Evolutionary conservation across 805 yeast genomes (phyloP).

Genomic region (Metschnikowia arizonensis): DNA sequence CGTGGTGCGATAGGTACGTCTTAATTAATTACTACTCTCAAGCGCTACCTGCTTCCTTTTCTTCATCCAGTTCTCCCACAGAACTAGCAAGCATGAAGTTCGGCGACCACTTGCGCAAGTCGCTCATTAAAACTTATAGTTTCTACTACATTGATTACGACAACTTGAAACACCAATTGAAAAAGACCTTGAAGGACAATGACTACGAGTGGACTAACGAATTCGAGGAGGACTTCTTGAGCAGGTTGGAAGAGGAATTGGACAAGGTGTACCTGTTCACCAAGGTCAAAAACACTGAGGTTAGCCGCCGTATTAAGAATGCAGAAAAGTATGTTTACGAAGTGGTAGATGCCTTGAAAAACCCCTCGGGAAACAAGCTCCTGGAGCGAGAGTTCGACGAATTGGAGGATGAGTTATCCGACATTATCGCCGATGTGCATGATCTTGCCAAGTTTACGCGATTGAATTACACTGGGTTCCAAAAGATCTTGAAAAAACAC

Average conservation of each 20-base stretch:
- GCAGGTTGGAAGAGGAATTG: conserved; percentile 70
- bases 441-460: conserved; percentile 92
- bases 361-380: conserved; percentile 38
- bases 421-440: conserved; percentile 94
- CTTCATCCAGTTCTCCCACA: neutral
- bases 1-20: conserved; percentile 4
- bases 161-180: conserved; percentile 78
- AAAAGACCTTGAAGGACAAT: conserved; percentile 59
- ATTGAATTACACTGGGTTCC: conserved; percentile 94
- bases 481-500: conserved; percentile 93
- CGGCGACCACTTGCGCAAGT: conserved; percentile 87
- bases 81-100: conserved; percentile 64
- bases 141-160: conserved; percentile 91
- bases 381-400: conserved; percentile 43
- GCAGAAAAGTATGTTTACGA: conserved; percentile 68
- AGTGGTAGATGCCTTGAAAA: conserved; percentile 49
- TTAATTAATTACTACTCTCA: conserved; percentile 1
- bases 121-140: conserved; percentile 84
- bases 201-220: conserved; percentile 66
- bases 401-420: conserved; percentile 45
- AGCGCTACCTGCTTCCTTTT: neutral
- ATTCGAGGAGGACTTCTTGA: conserved; percentile 78
- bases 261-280: conserved; percentile 93
- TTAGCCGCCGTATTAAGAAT: conserved; percentile 78
- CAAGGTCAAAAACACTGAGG: conserved; percentile 81